Evolutionary conservation across 2,329 filamentous ascomycete genomes (phyloP), one percentile per base, ranked within the genome.

Genomic region (Trichoderma sp.): DNA sequence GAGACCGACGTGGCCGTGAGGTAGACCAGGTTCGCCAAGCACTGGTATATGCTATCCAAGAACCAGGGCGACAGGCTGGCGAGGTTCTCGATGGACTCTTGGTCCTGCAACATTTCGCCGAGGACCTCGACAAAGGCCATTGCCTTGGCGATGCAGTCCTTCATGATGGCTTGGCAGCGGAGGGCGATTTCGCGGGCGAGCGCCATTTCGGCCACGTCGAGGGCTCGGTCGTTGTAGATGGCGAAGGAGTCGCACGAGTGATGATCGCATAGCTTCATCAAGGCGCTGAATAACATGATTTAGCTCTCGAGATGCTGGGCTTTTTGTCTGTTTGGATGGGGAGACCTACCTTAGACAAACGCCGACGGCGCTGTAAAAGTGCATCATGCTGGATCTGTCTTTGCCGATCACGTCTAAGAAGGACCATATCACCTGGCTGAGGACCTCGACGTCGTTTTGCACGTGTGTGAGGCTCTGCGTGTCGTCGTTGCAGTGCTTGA

Each of bases 201-300:
- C 2, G 64, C 43, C 51, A 61, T 50, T 45, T 65, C 57, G 6
- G 50, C 10, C 14, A 65, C 50, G 10, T 48, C 47, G 2, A 65
- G 57, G n/a, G 57, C 30, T 17, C 43, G 44, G 1, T 48, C 51
- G 7, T 61, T 54, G 10, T 65, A 61, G 6, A 54, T 21, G 26
- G 50, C 50, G 24, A 61, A 62, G 15, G 64, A 65, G 19, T 67
- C 65, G 43, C 67, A 68, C 4, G 65, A 61, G 26, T 68, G 67
- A 21, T 67, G 19, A 14, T 67, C 67, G 34, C 43, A 57, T 2
- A 68, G 54, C 43, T 67, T 68, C 44, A 68, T 50, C n/a, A 68
- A 14, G 4, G 65, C 65, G 47, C 67, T 68, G 14, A 15, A 47
- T 12, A 15, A 15, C 10, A 7, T 17, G 5, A 1, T 1, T 44